Base-by-base conservation (phyloP, 2,329 filamentous ascomycete species). In the Aspergillus vadensis region DNA sequence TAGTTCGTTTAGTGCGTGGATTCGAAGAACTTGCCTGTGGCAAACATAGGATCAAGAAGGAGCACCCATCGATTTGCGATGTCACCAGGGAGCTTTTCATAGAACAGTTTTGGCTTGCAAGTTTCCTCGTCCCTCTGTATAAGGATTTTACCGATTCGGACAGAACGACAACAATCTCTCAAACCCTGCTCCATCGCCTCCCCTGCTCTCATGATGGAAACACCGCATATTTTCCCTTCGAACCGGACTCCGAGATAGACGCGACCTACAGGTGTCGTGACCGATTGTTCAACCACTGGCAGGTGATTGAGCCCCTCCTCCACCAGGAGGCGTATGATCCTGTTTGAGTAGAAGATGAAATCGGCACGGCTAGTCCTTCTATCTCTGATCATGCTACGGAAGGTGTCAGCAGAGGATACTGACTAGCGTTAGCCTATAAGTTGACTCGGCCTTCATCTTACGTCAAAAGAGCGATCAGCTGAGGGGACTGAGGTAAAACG, bases 291-390 rank as follows among this genome's bases (percentile, higher is more conserved):
- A 55, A 96, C 88, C 17, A 96, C 92, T 1, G 95, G 95, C 44
- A 99, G 85, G 76, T 99, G 95, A 77, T 99, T 99, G 57, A 99
- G 83, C 4, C 95, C 95, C 79, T 99, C 95, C 78, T 99, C 95
- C 43, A 99, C 95, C 6, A 99, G 85, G 44, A 99, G 84, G 32
- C 95, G 91, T 76, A 98, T 98, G 76, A 99, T 98, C 62, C 95
- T 88, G 80, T 99, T 99, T 47, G 93, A 97, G 81, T 98, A 97
- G 81, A 99, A 99, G 74, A 99, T 97, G 77, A 99, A 99, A 78
- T 99, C 95, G 64, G 92, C 95, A 61, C 95, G 90, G 59, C 89
- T 87, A 5, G 95, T 99, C 67, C 89, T 86, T 77, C 91, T 91
- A 77, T 97, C 92, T 69, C 95, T 90, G 74, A 99, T 98, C 85